Evolutionary conservation across 2,329 filamentous ascomycete genomes (phyloP).

Genomic region (Pestalotiopsis sp.): DNA sequence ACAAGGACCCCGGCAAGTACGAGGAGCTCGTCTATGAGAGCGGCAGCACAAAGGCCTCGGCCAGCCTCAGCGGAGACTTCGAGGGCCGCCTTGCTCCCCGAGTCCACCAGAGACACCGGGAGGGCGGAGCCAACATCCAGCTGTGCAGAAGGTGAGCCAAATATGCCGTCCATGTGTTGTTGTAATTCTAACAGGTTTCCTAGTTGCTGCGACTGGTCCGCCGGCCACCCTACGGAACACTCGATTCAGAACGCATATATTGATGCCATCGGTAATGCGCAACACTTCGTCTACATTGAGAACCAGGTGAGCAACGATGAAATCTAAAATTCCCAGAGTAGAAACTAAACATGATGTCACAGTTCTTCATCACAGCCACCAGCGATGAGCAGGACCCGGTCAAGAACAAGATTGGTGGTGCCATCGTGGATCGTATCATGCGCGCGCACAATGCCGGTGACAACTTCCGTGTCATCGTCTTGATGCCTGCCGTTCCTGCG

Average conservation of each 20-base stretch:
- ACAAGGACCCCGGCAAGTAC: constrained; percentile 55
- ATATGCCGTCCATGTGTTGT: no score
- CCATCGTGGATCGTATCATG: constrained; percentile 77
- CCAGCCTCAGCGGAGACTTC: constrained; percentile 41
- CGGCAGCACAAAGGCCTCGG: constrained; percentile 21
- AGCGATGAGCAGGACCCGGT: constrained; percentile 71
- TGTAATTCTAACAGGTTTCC: background rate
- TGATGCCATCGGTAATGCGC: constrained; percentile 66
- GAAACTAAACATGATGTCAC: constrained; percentile 13
- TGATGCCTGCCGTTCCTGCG: constrained; percentile 79
- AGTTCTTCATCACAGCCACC: constrained; percentile 89
- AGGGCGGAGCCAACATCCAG: constrained; percentile 42
- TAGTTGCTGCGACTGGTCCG: constrained; percentile 55
- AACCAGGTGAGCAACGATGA: constrained; percentile 55
- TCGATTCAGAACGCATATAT: constrained; percentile 88
- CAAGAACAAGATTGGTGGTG: constrained; percentile 76
- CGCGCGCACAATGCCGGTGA: constrained; percentile 68
- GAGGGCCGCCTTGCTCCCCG: constrained; percentile 44
- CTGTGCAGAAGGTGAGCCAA: constrained; percentile 46
- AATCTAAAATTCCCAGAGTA: no score
- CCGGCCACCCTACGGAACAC: constrained; percentile 60
- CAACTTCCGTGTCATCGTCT: constrained; percentile 73
- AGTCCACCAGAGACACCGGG: constrained; percentile 37
- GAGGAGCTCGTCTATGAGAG: constrained; percentile 27
- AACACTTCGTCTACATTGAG: constrained; percentile 80